Evolutionary conservation across 345 rosid species (phyloP), one percentile per base, ranked within the genome.

Genomic region (Linum usitatissimum): DNA sequence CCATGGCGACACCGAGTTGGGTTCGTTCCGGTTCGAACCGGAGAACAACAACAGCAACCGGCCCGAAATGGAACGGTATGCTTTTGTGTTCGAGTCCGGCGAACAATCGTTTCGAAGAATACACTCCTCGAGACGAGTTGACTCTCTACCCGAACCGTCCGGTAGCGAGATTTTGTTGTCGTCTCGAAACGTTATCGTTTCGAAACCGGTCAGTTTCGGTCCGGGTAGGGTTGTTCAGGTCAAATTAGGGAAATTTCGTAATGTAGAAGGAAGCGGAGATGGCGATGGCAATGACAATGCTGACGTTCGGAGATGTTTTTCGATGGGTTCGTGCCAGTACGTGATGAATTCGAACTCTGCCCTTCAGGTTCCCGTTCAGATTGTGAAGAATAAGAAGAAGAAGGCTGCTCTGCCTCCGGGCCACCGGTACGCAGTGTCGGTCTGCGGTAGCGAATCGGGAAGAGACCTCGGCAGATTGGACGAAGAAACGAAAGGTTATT

Each of bases 291-390:
- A 59, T 45, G 75, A 67, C 19, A 84, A 69, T 64, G 73, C 80
- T 40, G 96, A 80, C 61, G 77, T 77, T 10, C 79, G 99, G 67
- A 87, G 97, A 65, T 93, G 99, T 67, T 86, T 80, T 53, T 93
- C 99, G 10, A 90, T 93, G 99, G 99, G 95, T 18, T 87, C 96
- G n/a, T 90, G 83, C 68, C 95, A 88, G 86, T 94, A 94, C 64
- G 86, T 90, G 21, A 80, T 90, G 95, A 95, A 90, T 57, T 92
- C 86, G 66, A 78, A 78, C 57, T 76, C 91, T 15, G 65, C 71
- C 45, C 77, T 94, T 82, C 81, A 80, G 72, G 99, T 94, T 38
- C 87, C 96, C 18, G 80, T 94, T 40, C 71, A 78, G 68, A 76
- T 84, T 57, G 77, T 85, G 0, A 64, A 75, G 60, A 84, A 78